These are phyloP conservation scores for Gonium pectorale DNA, from an alignment of 139 green algal species.

Conservation along the genomic window DNA sequence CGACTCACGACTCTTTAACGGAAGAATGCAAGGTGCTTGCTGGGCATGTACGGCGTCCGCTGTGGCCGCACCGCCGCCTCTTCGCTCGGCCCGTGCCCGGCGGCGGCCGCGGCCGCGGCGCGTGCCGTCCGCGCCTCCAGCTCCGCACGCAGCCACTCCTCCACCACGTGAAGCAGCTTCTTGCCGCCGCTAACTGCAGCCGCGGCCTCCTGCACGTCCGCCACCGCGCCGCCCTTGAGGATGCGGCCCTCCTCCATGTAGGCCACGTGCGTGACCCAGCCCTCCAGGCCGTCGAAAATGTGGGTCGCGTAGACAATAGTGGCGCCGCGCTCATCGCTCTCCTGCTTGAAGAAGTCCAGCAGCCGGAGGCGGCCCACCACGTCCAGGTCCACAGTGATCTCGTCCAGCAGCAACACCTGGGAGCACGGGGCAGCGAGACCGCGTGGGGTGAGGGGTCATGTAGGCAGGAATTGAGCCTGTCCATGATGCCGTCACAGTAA, in stretches of 20 bases:
- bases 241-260: slow-evolving; percentile 86
- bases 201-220: not conserved
- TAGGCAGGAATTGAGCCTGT: too few relatives aligned
- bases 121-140: slow-evolving; percentile 52
- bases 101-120: not conserved
- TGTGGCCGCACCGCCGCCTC: slow-evolving; percentile 51
- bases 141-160: slow-evolving; percentile 86
- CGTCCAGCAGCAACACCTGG: slow-evolving; percentile 95
- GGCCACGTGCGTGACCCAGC: slow-evolving; percentile 88
- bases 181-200: slow-evolving; percentile 23
- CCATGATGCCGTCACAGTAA: too few relatives aligned
- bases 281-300: slow-evolving; percentile 97
- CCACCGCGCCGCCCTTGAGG: slow-evolving; percentile 49
- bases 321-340: slow-evolving; percentile 83
- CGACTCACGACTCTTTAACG: too few relatives aligned
- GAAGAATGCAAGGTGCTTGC: slow-evolving; percentile 87
- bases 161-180: slow-evolving; percentile 86
- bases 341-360: slow-evolving; percentile 91
- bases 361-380: slow-evolving; percentile 94
- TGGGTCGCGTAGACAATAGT: slow-evolving; percentile 97
- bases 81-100: not conserved
- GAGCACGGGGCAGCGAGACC: not conserved
- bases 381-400: slow-evolving; percentile 99
- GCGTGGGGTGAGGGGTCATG: too few relatives aligned
- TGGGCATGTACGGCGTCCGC: slow-evolving; percentile 70